Percentiles rank a stretch among this genome's conserved stretches.
Conservation (phyloP, 345 rosid species). For the Chamaenerion angustifolium region DNA sequence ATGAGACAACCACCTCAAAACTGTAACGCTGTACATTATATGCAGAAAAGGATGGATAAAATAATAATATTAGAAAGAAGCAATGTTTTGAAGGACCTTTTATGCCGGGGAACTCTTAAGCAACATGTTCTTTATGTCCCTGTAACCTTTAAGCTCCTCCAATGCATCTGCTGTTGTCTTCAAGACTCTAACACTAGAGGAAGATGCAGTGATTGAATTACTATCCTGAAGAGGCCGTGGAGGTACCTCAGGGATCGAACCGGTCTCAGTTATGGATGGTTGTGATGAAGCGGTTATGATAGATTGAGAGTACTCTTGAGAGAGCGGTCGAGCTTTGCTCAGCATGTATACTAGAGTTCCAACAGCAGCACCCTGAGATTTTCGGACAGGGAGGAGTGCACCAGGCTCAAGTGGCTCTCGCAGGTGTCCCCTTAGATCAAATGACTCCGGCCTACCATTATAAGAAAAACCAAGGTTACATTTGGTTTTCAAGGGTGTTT, state of each 20-base stretch:
- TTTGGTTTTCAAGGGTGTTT: too few species aligned
- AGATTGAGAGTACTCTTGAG: slow-evolving; percentile 30
- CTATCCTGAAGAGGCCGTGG: slow-evolving; percentile 15
- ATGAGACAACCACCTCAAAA: too few species aligned
- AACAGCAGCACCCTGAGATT: slow-evolving; percentile 81
- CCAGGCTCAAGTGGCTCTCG: slow-evolving; percentile 35
- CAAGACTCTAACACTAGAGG: slow-evolving; percentile 21
- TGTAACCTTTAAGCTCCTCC: slow-evolving; percentile 69
- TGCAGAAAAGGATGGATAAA: too few species aligned
- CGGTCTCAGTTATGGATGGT: slow-evolving; percentile 10
- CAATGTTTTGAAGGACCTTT: too few species aligned
- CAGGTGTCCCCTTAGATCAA: slow-evolving; percentile 33
- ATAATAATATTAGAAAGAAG: too few species aligned
- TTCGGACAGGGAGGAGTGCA: slow-evolving; percentile 27
- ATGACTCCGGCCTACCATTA: slow-evolving; percentile 42
- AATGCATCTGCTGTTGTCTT: slow-evolving; percentile 84
- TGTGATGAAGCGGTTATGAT: slow-evolving; percentile 14
- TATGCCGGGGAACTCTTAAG: slow-evolving; percentile 11
- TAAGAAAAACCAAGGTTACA: too few species aligned
- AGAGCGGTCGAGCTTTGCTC: slow-evolving; percentile 79
- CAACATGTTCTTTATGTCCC: slow-evolving; percentile 45
- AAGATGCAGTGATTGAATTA: slow-evolving; percentile 33
- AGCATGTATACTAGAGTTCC: slow-evolving; percentile 78
- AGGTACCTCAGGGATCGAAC: slow-evolving; percentile 7
- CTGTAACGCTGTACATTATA: too few species aligned